Evolutionary conservation across 2,329 filamentous ascomycete genomes (phyloP).

Genomic region (Helotiales sp.): DNA sequence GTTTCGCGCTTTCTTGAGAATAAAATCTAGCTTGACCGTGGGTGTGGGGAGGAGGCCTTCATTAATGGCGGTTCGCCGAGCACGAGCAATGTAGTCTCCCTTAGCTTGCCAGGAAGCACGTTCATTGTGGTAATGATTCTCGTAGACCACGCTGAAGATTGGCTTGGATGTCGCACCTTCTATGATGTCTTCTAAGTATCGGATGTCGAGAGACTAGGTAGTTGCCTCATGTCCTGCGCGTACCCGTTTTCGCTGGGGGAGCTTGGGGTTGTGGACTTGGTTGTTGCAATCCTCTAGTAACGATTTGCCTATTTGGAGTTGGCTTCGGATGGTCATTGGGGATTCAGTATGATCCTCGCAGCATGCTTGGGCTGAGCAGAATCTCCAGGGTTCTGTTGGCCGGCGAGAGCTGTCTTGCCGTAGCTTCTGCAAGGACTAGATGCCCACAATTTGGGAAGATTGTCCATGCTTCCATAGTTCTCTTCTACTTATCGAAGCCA

Average conservation of each 20-base stretch:
- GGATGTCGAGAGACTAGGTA: background rate
- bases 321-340: background rate
- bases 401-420: background rate
- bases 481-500: background rate
- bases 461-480: background rate
- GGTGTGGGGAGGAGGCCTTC: background rate
- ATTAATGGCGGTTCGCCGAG: background rate
- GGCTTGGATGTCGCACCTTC: background rate
- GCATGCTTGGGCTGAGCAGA: background rate
- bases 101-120: background rate
- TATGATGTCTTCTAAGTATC: background rate
- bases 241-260: background rate
- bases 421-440: background rate
- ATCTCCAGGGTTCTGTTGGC: background rate
- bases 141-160: background rate
- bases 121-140: background rate
- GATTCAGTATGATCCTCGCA: background rate
- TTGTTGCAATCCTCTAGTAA: background rate
- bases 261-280: background rate
- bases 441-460: background rate
- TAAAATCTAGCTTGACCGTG: background rate
- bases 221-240: background rate
- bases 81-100: background rate
- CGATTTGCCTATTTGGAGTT: background rate
- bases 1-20: background rate